Base-by-base conservation (phyloP, 768 basidiomycete species). In the Leccinum uliginosum region DNA sequence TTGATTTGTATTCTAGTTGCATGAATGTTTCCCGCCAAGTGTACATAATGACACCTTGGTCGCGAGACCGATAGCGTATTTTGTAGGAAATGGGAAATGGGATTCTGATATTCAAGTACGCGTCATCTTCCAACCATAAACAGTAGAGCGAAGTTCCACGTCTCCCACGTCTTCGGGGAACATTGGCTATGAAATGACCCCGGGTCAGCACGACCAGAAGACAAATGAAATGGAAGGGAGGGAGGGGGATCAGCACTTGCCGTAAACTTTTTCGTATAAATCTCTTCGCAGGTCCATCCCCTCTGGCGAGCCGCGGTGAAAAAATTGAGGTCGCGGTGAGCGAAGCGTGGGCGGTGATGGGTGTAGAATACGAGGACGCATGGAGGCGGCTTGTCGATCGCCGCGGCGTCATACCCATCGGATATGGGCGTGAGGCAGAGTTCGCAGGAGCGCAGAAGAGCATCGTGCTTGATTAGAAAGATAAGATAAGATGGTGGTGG, bases 131-230 rank as follows among this genome's bases (percentile, higher is more conserved):
- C 91, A 94, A 3, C 93, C 93, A 64, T 93, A 87, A 1, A 97
- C 93, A 0, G 88, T 92, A 7, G 86, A 81, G 23, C 93, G 79
- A 8, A 93, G 77, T 7, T 80, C 79, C 60, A 84, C 86, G 53
- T 89, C 89, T 9, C 93, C 94, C 1, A 83, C 73, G 73, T 97
- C 94, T 4, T 93, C 84, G 0, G 87, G 87, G 63, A 96, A 96
- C 94, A 96, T 96, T 1, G 87, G 85, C 89, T 92, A 59, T 38
- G 2, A 57, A 58, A 51, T 21, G 15, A 45, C 64, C 30, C 30
- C 30, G 12, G 30, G 30, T 27, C 5, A 9, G n/a, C 2, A 4
- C 9, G 9, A 5, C 2, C 17, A n/a, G 9, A n/a, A 15, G 15
- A 35, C 15, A 15, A 6, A 34, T 3, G 7, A 35, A 8, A 30